Conservation (phyloP, 345 rosid species). For the Adansonia digitata region DNA sequence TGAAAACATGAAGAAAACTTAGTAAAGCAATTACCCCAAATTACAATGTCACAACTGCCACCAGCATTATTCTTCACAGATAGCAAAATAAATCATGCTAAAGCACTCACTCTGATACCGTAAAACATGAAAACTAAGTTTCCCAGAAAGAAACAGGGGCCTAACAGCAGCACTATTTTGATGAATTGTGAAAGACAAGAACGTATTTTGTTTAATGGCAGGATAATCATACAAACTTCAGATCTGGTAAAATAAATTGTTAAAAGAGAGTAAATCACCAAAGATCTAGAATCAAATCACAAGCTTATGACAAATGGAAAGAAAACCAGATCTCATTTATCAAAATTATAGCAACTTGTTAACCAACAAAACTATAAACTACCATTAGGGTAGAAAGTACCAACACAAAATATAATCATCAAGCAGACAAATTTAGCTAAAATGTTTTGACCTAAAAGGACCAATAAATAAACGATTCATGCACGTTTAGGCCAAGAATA, state of each 20-base stretch:
- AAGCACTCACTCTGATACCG: slow-evolving; percentile 1
- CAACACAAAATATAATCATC: slow-evolving; percentile 6
- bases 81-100: slow-evolving; percentile 19
- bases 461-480: slow-evolving; percentile 6
- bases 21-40: background rate
- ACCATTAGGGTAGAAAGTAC: background rate
- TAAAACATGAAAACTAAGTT: slow-evolving; percentile 8
- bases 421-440: slow-evolving; percentile 8
- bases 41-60: background rate
- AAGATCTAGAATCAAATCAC: slow-evolving; percentile 29
- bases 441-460: background rate
- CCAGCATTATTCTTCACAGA: background rate
- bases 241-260: slow-evolving; percentile 32
- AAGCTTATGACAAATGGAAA: slow-evolving; percentile 10
- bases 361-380: slow-evolving; percentile 8
- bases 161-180: slow-evolving; percentile 3
- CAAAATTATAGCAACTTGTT: background rate
- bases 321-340: slow-evolving; percentile 31
- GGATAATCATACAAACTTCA: slow-evolving; percentile 16
- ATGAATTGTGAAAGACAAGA: background rate
- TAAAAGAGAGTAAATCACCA: slow-evolving; percentile 13
- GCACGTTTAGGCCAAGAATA: slow-evolving; percentile 10
- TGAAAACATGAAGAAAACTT: background rate
- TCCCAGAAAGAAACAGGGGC: slow-evolving; percentile 6
- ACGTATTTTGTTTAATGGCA: background rate